These are phyloP conservation scores for Metschnikowia gruessii DNA, from an alignment of 805 yeast species.

Conservation along the genomic window DNA sequence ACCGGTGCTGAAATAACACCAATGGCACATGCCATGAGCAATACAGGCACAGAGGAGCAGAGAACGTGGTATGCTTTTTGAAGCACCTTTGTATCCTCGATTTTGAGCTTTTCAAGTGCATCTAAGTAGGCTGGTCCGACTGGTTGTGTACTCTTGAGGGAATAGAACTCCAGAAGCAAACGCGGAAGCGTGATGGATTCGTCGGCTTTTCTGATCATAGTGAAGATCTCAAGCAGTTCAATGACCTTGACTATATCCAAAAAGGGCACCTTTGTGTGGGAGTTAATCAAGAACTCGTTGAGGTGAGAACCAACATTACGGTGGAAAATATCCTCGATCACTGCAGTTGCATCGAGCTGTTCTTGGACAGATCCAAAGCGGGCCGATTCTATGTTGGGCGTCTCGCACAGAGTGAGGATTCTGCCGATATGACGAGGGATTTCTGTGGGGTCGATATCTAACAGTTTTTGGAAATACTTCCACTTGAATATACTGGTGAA, in stretches of 20 bases:
- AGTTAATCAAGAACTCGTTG: slow-evolving; percentile 31
- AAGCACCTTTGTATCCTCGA: slow-evolving; percentile 21
- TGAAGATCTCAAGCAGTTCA: slow-evolving; percentile 29
- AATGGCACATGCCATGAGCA: slow-evolving; percentile 31
- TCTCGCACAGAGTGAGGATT: slow-evolving; percentile 7
- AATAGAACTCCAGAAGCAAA: slow-evolving; percentile 16
- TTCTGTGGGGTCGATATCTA: slow-evolving; percentile 14
- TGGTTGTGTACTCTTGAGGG: not conserved
- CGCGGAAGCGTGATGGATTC: slow-evolving; percentile 21
- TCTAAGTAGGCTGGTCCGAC: slow-evolving; percentile 6
- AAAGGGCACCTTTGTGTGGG: slow-evolving; percentile 34
- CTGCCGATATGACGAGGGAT: slow-evolving; percentile 7
- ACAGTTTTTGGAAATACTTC: slow-evolving; percentile 22
- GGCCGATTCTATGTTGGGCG: not conserved
- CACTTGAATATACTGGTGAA: slow-evolving; percentile 30
- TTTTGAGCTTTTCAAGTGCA: slow-evolving; percentile 4
- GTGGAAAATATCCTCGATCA: slow-evolving; percentile 22
- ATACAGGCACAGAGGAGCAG: slow-evolving; percentile 26
- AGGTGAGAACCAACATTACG: slow-evolving; percentile 20
- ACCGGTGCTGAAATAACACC: slow-evolving; percentile 33
- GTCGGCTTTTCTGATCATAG: slow-evolving; percentile 21
- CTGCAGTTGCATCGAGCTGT: slow-evolving; percentile 12
- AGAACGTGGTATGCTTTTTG: slow-evolving; percentile 21
- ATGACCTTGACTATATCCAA: slow-evolving; percentile 29
- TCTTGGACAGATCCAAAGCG: slow-evolving; percentile 14